phyloP scores from a whole-genome alignment of 1,284 basidiomycete genomes.

The Inonotus obliquus region DNA sequence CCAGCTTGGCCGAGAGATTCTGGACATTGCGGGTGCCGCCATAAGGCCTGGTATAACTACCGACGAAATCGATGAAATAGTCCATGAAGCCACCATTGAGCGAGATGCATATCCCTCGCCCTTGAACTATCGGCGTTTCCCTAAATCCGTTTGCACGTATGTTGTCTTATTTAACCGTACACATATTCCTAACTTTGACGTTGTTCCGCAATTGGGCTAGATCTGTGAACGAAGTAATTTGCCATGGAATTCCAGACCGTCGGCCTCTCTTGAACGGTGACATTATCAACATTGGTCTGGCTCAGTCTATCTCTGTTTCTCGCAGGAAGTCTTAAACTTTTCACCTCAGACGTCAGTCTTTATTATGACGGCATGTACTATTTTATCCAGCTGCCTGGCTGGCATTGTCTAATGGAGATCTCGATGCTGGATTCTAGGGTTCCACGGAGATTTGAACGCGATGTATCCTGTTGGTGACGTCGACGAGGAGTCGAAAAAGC shows the following conservation, averaged over 20 bases:
- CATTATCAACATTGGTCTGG: constrained; percentile 84
- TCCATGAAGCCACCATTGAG: constrained; percentile 92
- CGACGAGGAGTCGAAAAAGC: constrained; percentile 75
- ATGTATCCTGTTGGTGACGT: constrained; percentile 87
- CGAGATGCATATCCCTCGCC: constrained; percentile 93
- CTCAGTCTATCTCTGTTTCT: constrained; percentile 13
- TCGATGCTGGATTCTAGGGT: constrained; percentile 44
- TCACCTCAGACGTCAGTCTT: constrained; percentile 49
- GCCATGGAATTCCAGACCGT: constrained; percentile 94
- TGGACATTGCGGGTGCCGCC: constrained; percentile 85
- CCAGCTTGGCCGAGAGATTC: constrained; percentile 85
- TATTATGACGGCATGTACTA: constrained; percentile 59
- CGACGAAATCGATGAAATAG: constrained; percentile 91
- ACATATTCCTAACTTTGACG: neutral
- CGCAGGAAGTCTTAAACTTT: constrained; percentile 6
- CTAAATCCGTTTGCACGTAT: constrained; percentile 95
- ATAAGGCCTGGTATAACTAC: constrained; percentile 91
- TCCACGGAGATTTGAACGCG: constrained; percentile 88
- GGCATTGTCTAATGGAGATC: constrained; percentile 2
- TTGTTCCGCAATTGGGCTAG: constrained; percentile 32
- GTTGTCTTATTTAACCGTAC: constrained; percentile 30
- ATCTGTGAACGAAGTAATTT: constrained; percentile 94
- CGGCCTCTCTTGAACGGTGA: constrained; percentile 85
- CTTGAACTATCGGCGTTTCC: constrained; percentile 89
- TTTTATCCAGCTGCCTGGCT: neutral